Evolutionary conservation across 2,329 filamentous ascomycete genomes (phyloP).

Genomic region (Dichotomopilus funicola): DNA sequence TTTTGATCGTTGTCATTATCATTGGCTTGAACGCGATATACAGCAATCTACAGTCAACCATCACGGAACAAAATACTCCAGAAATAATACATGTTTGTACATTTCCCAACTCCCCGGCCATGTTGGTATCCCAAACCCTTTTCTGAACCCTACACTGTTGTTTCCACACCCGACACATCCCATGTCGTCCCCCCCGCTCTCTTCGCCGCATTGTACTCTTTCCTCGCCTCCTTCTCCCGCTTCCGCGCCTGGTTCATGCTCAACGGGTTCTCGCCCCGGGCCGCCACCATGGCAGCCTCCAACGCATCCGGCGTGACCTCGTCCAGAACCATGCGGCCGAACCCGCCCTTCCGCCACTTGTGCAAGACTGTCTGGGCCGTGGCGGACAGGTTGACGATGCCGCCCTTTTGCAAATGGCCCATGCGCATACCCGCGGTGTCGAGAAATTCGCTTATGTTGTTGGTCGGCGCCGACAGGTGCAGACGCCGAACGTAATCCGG

Average conservation of each 20-base stretch:
- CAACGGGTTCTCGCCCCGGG: conserved; percentile 39
- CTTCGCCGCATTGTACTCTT: conserved; percentile 32
- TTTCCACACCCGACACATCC: background rate
- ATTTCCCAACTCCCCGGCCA: too few species aligned
- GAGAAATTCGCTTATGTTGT: conserved; percentile 71
- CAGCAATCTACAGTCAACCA: too few species aligned
- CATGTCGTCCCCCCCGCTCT: background rate
- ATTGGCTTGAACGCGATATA: too few species aligned
- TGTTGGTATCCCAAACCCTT: background rate
- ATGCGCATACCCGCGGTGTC: conserved; percentile 63
- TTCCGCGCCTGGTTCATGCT: conserved; percentile 66
- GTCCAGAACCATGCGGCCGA: conserved; percentile 77
- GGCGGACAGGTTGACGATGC: conserved; percentile 60
- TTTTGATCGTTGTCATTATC: too few species aligned
- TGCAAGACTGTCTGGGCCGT: conserved; percentile 76
- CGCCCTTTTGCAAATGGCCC: conserved; percentile 69
- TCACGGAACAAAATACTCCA: too few species aligned
- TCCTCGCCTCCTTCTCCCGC: conserved; percentile 53
- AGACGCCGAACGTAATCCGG: conserved; percentile 39
- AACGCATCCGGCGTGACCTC: conserved; percentile 58
- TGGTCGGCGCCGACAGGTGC: conserved; percentile 63
- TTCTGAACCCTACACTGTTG: background rate
- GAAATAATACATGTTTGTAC: too few species aligned
- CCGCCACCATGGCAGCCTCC: conserved; percentile 39
- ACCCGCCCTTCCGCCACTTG: conserved; percentile 68